Evolutionary conservation across 2,329 filamentous ascomycete genomes (phyloP).

Genomic region (Alternaria sp.): DNA sequence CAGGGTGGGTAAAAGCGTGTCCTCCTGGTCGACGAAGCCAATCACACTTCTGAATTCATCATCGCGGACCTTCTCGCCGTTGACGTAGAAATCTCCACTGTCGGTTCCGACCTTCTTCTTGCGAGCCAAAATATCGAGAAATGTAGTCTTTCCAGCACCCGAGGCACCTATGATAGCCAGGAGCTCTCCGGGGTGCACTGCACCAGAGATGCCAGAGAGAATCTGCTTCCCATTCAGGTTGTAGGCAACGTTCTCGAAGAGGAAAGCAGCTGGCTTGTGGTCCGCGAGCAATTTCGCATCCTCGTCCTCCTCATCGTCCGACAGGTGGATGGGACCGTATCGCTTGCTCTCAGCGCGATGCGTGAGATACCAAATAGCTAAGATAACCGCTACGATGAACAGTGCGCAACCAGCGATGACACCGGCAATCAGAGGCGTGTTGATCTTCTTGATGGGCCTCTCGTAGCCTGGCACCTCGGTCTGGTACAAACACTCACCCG

Average conservation of each 20-base stretch:
- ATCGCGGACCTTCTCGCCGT: constrained; percentile 88
- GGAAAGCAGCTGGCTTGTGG: constrained; percentile 87
- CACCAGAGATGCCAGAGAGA: constrained; percentile 78
- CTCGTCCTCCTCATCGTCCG: constrained; percentile 86
- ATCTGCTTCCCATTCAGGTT: constrained; percentile 88
- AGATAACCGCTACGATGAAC: constrained; percentile 86
- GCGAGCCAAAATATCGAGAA: constrained; percentile 91
- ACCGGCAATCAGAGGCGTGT: constrained; percentile 92
- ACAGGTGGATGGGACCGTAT: constrained; percentile 76
- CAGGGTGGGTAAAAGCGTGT: constrained; percentile 93
- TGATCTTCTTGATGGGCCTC: constrained; percentile 90
- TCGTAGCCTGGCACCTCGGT: constrained; percentile 93
- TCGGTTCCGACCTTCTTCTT: constrained; percentile 92
- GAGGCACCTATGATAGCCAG: constrained; percentile 98
- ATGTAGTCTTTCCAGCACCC: constrained; percentile 95
- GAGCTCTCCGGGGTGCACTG: constrained; percentile 93
- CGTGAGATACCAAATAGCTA: constrained; percentile 87
- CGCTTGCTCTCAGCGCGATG: constrained; percentile 69
- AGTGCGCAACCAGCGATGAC: constrained; percentile 87
- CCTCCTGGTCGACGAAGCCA: constrained; percentile 97
- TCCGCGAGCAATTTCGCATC: constrained; percentile 85
- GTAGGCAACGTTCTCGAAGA: constrained; percentile 89
- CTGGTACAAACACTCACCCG: constrained; percentile 91
- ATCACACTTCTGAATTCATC: constrained; percentile 88
- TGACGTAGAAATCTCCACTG: constrained; percentile 86